phyloP scores from a whole-genome alignment of 495 filamentous ascomycete genomes.

The Bacidia gigantensis region DNA sequence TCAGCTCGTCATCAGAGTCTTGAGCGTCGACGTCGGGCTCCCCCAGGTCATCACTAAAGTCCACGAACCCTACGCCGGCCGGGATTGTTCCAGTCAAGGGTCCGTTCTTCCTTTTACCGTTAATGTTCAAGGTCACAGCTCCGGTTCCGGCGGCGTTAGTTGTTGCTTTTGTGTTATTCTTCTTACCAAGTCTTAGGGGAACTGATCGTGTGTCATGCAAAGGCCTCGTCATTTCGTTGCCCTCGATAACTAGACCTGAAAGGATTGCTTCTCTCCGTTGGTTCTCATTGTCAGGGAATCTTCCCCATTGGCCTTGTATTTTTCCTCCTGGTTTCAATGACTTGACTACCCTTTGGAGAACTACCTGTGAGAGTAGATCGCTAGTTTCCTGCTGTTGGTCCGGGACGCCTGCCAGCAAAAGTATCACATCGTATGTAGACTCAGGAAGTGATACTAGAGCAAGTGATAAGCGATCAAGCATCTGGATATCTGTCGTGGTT shows the following conservation, averaged over 20 bases:
- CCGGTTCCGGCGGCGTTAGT: conserved; percentile 20
- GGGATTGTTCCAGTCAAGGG: conserved; percentile 22
- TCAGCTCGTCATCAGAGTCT: conserved; percentile 59
- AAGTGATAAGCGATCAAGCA: conserved; percentile 87
- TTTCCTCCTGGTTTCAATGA: conserved; percentile 59
- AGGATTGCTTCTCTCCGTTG: conserved; percentile 61
- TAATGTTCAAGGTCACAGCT: conserved; percentile 26
- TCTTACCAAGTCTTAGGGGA: conserved; percentile 55
- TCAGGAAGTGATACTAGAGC: conserved; percentile 67
- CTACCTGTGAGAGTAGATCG: conserved; percentile 47
- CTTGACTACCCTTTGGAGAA: conserved; percentile 52
- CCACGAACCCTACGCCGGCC: conserved; percentile 56
- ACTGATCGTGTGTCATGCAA: conserved; percentile 51
- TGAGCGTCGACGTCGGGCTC: conserved; percentile 45
- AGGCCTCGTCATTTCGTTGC: conserved; percentile 55
- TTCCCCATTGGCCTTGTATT: conserved; percentile 54
- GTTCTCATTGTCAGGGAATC: conserved; percentile 32
- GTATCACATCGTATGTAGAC: conserved; percentile 66
- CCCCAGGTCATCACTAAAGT: conserved; percentile 54
- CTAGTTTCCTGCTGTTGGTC: conserved; percentile 46
- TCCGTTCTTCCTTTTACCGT: conserved; percentile 32
- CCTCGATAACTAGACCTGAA: conserved; percentile 57
- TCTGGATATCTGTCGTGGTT: conserved; percentile 73
- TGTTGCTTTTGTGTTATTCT: conserved; percentile 23
- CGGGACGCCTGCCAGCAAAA: conserved; percentile 70